Conservation (phyloP, 2,329 filamentous ascomycete genomes). For the Ceratocystis huliohia region DNA sequence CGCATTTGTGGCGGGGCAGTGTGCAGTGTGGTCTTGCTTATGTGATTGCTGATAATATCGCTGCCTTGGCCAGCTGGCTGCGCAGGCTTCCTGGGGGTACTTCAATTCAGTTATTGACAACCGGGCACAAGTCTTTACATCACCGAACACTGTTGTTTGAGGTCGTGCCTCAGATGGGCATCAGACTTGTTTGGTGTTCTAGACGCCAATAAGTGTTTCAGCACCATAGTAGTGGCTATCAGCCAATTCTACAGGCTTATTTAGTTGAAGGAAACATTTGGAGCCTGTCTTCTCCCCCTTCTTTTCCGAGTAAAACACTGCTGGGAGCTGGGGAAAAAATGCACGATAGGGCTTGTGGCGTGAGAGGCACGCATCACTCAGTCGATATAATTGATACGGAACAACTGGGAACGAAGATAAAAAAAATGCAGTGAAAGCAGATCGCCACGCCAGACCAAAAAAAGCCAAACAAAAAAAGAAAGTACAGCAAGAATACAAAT, state of each 20-base stretch:
- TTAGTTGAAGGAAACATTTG: background rate
- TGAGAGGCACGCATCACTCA: too few species aligned
- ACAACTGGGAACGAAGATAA: background rate
- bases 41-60: too few species aligned
- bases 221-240: background rate
- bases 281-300: too few species aligned
- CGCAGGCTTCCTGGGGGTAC: too few species aligned
- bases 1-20: too few species aligned
- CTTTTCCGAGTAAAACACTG: too few species aligned
- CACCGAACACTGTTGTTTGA: conserved; percentile 7
- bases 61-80: too few species aligned
- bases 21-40: too few species aligned
- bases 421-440: background rate
- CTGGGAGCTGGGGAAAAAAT: too few species aligned
- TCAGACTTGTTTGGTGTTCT: conserved; percentile 13
- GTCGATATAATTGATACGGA: background rate
- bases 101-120: too few species aligned
- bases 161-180: conserved; percentile 13
- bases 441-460: background rate
- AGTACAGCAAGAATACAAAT: background rate
- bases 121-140: background rate
- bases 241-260: background rate
- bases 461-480: background rate
- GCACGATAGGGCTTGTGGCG: too few species aligned
- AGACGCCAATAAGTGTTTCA: conserved; percentile 8